Evolutionary conservation across 257 asterid species (phyloP).

Genomic region (Leonotis leonurus): DNA sequence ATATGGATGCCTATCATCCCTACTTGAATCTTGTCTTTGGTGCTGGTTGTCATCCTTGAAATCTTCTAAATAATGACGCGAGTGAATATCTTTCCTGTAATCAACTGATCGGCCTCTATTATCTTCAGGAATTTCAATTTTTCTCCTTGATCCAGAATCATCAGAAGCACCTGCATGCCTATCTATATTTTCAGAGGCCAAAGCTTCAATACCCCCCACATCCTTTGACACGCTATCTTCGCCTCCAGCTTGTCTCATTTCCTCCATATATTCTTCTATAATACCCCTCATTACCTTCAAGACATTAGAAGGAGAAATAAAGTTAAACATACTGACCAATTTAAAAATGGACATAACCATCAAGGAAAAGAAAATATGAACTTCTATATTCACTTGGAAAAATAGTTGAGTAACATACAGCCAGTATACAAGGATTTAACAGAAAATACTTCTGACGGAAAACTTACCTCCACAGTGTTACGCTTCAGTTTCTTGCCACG

Average conservation of each 20-base stretch:
- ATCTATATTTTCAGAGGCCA: constrained; percentile 27
- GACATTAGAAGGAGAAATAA: constrained; percentile 12
- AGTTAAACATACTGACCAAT: neutral
- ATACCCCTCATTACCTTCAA: constrained; percentile 70
- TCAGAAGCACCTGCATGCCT: constrained; percentile 21
- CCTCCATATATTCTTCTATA: constrained; percentile 83
- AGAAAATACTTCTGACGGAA: neutral
- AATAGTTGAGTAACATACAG: neutral
- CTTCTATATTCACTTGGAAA: no score
- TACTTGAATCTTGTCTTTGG: constrained; percentile 27
- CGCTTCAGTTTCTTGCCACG: constrained; percentile 90
- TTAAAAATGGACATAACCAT: neutral
- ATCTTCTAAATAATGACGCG: constrained; percentile 23
- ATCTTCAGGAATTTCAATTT: constrained; percentile 21
- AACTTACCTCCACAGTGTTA: constrained; percentile 53
- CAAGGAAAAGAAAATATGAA: neutral
- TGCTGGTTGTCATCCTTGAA: constrained; percentile 20
- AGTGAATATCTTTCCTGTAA: constrained; percentile 22
- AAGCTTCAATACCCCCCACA: constrained; percentile 27
- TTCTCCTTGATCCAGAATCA: constrained; percentile 25
- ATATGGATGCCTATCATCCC: constrained; percentile 25
- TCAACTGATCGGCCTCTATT: constrained; percentile 22
- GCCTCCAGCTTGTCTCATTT: constrained; percentile 47
- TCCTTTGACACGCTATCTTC: constrained; percentile 29
- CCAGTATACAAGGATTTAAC: neutral